Conservation (phyloP, 2,329 filamentous ascomycete species). For the Drechslerella dactyloides region DNA sequence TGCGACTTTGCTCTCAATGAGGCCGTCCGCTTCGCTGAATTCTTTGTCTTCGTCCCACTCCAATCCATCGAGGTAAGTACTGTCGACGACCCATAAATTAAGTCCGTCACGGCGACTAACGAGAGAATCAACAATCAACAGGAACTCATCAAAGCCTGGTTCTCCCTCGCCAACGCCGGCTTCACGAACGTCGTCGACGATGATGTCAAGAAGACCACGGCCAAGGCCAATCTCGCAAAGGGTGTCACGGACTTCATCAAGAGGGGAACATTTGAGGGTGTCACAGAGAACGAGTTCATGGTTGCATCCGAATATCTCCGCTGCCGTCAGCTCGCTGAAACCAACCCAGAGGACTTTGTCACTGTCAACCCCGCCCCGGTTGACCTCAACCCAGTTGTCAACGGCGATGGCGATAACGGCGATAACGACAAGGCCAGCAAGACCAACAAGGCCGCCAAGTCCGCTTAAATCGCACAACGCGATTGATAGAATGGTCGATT, state of each 20-base stretch:
- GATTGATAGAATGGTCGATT: too few relatives aligned
- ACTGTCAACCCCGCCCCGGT: neutral
- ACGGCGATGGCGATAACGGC: too few relatives aligned
- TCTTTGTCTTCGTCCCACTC: conserved; percentile 30
- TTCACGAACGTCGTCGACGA: neutral
- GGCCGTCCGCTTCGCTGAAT: conserved; percentile 30
- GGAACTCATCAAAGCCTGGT: conserved; percentile 30
- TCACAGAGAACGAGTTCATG: conserved; percentile 28
- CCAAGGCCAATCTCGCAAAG: neutral
- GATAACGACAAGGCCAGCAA: neutral
- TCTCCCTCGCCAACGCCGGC: conserved; percentile 5
- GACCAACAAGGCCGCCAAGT: too few relatives aligned
- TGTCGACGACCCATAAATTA: neutral
- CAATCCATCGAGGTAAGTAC: conserved; percentile 28
- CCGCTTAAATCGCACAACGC: too few relatives aligned
- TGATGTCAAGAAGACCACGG: neutral
- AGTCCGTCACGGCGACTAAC: neutral
- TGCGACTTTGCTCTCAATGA: conserved; percentile 42
- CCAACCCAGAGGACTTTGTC: conserved; percentile 10
- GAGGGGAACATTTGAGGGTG: conserved; percentile 38
- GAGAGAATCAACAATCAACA: neutral
- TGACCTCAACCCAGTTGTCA: too few relatives aligned
- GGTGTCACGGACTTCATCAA: neutral
- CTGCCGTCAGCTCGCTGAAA: conserved; percentile 32
- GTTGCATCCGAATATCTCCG: conserved; percentile 24